phyloP scores from a whole-genome alignment of 495 filamentous ascomycete genomes.

The Aspergillus cristatus region DNA sequence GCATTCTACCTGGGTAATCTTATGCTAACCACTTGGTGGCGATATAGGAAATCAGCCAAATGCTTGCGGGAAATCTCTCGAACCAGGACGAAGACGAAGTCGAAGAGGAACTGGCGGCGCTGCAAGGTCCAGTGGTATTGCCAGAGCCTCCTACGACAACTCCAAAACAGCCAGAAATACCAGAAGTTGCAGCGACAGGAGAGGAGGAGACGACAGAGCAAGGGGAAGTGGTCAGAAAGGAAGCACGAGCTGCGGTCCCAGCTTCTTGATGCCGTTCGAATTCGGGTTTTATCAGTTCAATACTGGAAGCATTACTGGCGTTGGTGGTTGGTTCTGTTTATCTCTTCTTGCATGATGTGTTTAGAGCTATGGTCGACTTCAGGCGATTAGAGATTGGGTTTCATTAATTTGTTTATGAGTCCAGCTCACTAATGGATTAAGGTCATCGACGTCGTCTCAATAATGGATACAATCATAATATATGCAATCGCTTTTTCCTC shows the following conservation, averaged over 20 bases:
- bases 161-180: conserved; percentile 12
- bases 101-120: conserved; percentile 80
- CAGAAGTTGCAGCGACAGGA: neutral
- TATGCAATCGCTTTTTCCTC: too few relatives aligned
- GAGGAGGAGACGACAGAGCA: conserved; percentile 14
- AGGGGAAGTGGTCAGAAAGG: conserved; percentile 29
- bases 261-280: conserved; percentile 14
- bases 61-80: conserved; percentile 76
- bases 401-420: conserved; percentile 5
- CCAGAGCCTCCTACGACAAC: conserved; percentile 50
- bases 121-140: conserved; percentile 41
- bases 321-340: conserved; percentile 4
- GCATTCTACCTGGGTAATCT: neutral
- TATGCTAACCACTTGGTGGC: conserved; percentile 7
- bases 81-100: conserved; percentile 97
- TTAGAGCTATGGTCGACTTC: conserved; percentile 2
- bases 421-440: conserved; percentile 5
- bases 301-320: conserved; percentile 13
- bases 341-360: neutral
- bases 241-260: conserved; percentile 23
- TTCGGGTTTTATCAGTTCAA: neutral
- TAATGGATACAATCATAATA: neutral
- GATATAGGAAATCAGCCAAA: conserved; percentile 73
- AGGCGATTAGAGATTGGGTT: conserved; percentile 7
- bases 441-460: neutral